These are phyloP conservation scores for Eremochloa ophiuroides DNA, from an alignment of 176 grass and related monocot genomes.

Conservation along the genomic window DNA sequence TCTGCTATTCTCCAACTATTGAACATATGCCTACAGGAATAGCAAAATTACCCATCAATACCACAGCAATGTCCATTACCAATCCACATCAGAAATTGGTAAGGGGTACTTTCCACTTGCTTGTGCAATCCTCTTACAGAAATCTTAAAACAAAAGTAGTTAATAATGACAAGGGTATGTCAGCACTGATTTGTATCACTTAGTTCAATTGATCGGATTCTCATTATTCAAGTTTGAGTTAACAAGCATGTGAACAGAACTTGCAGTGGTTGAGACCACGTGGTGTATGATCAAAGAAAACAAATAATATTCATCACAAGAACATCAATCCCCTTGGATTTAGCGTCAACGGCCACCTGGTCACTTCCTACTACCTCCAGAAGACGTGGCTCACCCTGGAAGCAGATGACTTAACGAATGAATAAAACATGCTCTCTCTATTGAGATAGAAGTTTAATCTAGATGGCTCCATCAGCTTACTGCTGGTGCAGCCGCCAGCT, in stretches of 20 bases:
- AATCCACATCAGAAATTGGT: neutral
- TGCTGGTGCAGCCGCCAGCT: neutral
- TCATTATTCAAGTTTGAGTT: neutral
- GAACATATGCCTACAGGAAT: slow-evolving; percentile 80
- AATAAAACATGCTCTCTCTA: neutral
- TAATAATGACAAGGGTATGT: neutral
- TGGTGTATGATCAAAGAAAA: neutral
- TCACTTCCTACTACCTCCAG: too few relatives aligned
- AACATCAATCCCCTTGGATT: too few relatives aligned
- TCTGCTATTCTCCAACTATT: slow-evolving; percentile 98
- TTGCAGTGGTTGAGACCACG: neutral
- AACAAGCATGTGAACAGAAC: neutral
- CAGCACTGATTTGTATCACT: neutral
- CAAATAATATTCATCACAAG: neutral
- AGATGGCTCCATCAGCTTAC: neutral
- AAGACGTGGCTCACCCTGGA: too few relatives aligned
- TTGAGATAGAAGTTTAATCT: neutral
- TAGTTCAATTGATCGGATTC: too few relatives aligned
- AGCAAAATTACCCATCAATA: slow-evolving; percentile 14
- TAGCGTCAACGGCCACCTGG: too few relatives aligned
- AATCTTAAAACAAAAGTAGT: neutral
- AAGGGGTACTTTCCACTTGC: neutral
- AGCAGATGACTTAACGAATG: neutral
- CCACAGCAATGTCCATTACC: neutral
- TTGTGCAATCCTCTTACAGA: neutral